Conservation (phyloP, 1,139 yeast genomes). For the Pichia sp. region DNA sequence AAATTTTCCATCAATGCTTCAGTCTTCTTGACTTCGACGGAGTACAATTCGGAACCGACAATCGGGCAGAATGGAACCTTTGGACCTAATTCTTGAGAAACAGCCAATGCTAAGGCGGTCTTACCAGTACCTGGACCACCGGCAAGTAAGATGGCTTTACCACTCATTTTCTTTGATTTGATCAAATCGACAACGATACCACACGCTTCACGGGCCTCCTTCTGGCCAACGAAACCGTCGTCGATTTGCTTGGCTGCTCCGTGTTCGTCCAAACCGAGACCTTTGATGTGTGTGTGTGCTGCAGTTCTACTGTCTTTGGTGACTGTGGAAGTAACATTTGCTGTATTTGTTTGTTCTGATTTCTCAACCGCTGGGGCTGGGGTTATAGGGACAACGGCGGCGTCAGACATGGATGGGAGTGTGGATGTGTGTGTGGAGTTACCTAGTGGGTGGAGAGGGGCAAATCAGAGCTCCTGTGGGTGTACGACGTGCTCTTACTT, state of each 20-base stretch:
- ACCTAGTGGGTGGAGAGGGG: too few species aligned
- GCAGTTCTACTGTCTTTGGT: constrained; percentile 72
- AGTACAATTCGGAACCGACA: constrained; percentile 91
- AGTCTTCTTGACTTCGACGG: constrained; percentile 98
- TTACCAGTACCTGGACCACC: constrained; percentile 99
- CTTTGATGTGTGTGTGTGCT: constrained; percentile 96
- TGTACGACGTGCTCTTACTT: too few species aligned
- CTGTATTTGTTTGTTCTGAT: constrained; percentile 21
- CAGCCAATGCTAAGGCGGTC: constrained; percentile 94
- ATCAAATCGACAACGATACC: constrained; percentile 94
- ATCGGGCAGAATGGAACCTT: constrained; percentile 98
- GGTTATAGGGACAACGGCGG: constrained; percentile 43
- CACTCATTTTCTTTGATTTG: constrained; percentile 91
- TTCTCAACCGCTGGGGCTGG: constrained; percentile 3
- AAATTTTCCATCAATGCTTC: constrained; percentile 97
- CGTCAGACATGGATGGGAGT: constrained; percentile 76
- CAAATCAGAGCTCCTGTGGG: too few species aligned
- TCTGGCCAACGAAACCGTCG: constrained; percentile 96
- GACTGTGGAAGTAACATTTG: constrained; percentile 18
- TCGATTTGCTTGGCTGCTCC: constrained; percentile 85
- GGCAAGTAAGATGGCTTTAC: constrained; percentile 92
- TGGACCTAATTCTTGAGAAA: constrained; percentile 96
- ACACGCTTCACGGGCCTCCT: constrained; percentile 95
- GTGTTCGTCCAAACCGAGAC: constrained; percentile 88
- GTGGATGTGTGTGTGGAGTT: too few species aligned